Conservation (phyloP, 768 basidiomycete species). For the Podaxis pistillaris region DNA sequence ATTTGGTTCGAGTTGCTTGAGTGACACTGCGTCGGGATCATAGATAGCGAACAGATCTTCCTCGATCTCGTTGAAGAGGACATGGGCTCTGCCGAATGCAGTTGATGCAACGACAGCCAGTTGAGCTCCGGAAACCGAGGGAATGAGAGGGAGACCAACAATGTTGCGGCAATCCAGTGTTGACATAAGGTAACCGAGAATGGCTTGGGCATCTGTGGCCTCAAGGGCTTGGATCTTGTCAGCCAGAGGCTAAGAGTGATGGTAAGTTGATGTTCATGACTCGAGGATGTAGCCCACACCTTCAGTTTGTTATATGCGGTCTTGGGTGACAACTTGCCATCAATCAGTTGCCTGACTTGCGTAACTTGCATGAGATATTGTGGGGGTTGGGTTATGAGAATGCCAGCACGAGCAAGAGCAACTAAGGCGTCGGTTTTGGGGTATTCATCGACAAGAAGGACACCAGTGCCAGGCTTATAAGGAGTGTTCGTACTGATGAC, state of each 20-base stretch:
- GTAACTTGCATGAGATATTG: conserved; percentile 31
- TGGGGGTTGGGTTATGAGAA: conserved; percentile 36
- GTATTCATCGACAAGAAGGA: conserved; percentile 25
- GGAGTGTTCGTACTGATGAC: conserved; percentile 18
- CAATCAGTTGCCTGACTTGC: not conserved
- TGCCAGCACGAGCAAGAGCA: conserved; percentile 30
- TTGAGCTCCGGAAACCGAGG: conserved; percentile 22
- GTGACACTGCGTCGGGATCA: conserved; percentile 30
- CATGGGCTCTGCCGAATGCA: conserved; percentile 9
- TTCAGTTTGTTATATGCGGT: not conserved
- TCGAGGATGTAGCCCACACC: not conserved
- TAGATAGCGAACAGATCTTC: conserved; percentile 25
- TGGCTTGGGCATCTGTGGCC: conserved; percentile 8
- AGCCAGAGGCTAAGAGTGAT: not conserved
- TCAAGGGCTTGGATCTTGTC: not conserved
- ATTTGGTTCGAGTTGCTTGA: conserved; percentile 14
- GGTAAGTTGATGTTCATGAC: not conserved
- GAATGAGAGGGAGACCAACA: conserved; percentile 38
- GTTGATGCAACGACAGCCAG: conserved; percentile 4
- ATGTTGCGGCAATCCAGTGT: conserved; percentile 29
- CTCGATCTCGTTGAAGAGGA: conserved; percentile 30
- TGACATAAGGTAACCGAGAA: conserved; percentile 36
- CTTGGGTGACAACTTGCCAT: conserved; percentile 1
- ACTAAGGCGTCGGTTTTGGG: conserved; percentile 18
- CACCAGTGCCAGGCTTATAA: conserved; percentile 3